These are phyloP conservation scores for Lantana camara DNA, from an alignment of 257 asterid species.

Conservation along the genomic window DNA sequence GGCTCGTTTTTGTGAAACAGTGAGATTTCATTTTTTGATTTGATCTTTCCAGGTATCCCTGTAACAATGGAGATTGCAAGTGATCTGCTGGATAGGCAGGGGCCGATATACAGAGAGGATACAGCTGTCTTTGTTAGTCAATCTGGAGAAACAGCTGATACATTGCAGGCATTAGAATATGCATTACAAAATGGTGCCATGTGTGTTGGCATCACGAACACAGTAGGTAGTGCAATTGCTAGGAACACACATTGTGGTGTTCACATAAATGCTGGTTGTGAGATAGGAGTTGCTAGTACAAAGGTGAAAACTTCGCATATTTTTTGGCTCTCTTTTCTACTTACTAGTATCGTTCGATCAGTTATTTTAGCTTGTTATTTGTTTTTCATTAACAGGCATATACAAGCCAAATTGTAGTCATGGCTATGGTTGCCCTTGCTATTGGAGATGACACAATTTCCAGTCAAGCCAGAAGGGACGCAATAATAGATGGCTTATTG, in stretches of 20 bases:
- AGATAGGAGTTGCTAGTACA: conserved; percentile 98
- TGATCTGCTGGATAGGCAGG: conserved; percentile 96
- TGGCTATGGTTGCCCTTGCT: conserved; percentile 98
- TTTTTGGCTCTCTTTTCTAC: neutral
- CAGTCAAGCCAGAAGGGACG: conserved; percentile 78
- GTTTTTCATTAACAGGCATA: conserved; percentile 69
- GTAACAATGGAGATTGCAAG: conserved; percentile 98
- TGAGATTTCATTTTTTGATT: neutral
- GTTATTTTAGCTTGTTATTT: conserved; percentile 27
- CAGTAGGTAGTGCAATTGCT: conserved; percentile 99
- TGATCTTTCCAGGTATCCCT: conserved; percentile 67
- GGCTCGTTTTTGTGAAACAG: neutral
- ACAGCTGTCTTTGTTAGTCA: conserved; percentile 95
- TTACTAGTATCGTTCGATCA: neutral
- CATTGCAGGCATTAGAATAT: conserved; percentile 89
- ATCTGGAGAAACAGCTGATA: conserved; percentile 99
- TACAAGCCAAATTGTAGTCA: conserved; percentile 95
- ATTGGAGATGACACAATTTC: conserved; percentile 87
- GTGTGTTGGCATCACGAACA: conserved; percentile 97
- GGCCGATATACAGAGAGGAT: conserved; percentile 95
- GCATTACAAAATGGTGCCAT: conserved; percentile 93
- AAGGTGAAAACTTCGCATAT: conserved; percentile 51
- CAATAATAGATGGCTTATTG: conserved; percentile 82
- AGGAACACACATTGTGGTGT: conserved; percentile 95
- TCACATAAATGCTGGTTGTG: conserved; percentile 98